Base-by-base conservation (phyloP, 352 stramenopile genomes). In the Phytophthora quininea region DNA sequence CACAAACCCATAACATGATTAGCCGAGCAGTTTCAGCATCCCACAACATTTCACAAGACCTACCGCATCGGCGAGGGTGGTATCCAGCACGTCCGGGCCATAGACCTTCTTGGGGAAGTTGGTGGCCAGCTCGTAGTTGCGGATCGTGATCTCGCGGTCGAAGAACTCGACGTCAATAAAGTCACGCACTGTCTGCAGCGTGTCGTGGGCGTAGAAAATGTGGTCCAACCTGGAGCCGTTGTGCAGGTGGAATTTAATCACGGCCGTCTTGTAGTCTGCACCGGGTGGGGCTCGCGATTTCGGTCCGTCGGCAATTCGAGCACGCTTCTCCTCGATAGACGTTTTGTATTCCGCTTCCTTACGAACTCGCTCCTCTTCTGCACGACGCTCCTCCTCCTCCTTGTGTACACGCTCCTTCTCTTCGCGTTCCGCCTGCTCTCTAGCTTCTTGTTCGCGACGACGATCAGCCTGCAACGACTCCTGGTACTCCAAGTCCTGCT, bases 401-500 rank as follows among this genome's bases (percentile, higher is more conserved):
- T 79, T 63, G 31, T 32, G 64, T 64, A 79, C 30, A 43, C 66
- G 48, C 46, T 84, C 74, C 54, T 84, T 73, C 5, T 82, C 64
- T 19, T 79, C 73, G 3, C 66, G 73, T 55, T 88, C 71, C 32
- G 79, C 83, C 19, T 89, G 67, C 30, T 84, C 72, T 7, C 73
- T 74, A 24, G 60, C 68, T 24, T 81, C 72, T 67, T 92, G 74
- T 54, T 91, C 81, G 46, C 88, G 84, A 62, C 85, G 78, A 53
- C 96, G 92, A 76, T 98, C 96, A 8, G 91, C 92, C 48, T 86
- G 80, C 6, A 98, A 77, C 4, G 96, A 93, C 67, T 98, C 84
- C 68, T 97, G 86, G 63, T 98, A 98, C 75, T 98, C 96, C 30
- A 64, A 68, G 79, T 99, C 93, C 71, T 99, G 96, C 63, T 98